Conservation (phyloP, 176 grass and related monocot species). For the Aegilops longissima region DNA sequence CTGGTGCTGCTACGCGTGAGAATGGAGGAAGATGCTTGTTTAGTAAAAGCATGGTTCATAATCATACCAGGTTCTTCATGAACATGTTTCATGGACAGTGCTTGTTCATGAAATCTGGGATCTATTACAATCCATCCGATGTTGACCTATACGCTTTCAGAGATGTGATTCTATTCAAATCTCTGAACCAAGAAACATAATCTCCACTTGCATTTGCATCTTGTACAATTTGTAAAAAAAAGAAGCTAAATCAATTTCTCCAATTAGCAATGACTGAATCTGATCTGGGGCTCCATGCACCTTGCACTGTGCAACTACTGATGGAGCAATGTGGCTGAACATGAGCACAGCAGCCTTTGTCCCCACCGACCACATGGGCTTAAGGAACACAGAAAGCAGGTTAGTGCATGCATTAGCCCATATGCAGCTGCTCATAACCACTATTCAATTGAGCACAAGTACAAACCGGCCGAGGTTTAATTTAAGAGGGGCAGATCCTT, state of each 20-base stretch:
- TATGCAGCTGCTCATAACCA: constrained; percentile 35
- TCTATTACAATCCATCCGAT: not conserved
- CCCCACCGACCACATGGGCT: constrained; percentile 45
- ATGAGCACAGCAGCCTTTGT: constrained; percentile 52
- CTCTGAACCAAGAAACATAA: not conserved
- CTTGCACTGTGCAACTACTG: constrained; percentile 21
- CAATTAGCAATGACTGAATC: constrained; percentile 34
- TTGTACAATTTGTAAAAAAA: not conserved
- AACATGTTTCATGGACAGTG: constrained; percentile 15
- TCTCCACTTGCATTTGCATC: not conserved
- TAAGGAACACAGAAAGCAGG: constrained; percentile 27
- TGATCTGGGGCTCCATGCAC: constrained; percentile 23
- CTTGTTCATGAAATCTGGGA: not conserved
- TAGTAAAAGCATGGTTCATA: constrained; percentile 15
- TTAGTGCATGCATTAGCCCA: constrained; percentile 35
- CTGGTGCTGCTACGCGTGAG: not conserved
- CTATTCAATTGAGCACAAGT: constrained; percentile 43
- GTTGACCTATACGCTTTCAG: not conserved
- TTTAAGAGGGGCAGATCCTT: constrained; percentile 8
- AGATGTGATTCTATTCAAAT: not conserved
- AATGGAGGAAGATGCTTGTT: constrained; percentile 2
- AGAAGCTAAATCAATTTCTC: not conserved
- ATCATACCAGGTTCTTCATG: constrained; percentile 10
- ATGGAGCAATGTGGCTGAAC: constrained; percentile 46
- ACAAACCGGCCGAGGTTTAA: constrained; percentile 26